Evolutionary conservation across 2,329 filamentous ascomycete species (phyloP).

Genomic region (Colletotrichum gigasporum): DNA sequence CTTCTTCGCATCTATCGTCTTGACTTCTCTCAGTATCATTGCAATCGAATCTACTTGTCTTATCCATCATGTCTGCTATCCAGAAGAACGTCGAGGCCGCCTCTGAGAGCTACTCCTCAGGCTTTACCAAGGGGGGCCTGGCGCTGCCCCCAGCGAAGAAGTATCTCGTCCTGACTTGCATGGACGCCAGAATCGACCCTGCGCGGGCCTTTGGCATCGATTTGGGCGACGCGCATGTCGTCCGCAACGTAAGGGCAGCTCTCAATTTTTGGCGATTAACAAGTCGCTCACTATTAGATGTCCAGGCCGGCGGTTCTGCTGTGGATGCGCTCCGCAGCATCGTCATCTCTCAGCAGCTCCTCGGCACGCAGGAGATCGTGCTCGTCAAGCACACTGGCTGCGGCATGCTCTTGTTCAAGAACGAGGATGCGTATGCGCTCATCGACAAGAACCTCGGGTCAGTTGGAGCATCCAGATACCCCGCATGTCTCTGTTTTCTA

Average conservation of each 20-base stretch:
- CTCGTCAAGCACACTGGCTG: constrained; percentile 80
- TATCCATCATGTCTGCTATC: constrained; percentile 20
- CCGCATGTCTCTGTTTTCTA: neutral
- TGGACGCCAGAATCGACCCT: constrained; percentile 81
- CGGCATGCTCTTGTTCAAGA: constrained; percentile 76
- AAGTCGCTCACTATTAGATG: neutral
- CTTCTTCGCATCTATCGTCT: neutral
- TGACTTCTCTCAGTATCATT: neutral
- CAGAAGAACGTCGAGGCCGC: constrained; percentile 31
- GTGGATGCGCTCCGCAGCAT: constrained; percentile 78
- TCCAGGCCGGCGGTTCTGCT: constrained; percentile 68
- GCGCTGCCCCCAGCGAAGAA: constrained; percentile 75
- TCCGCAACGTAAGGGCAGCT: constrained; percentile 64
- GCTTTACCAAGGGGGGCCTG: constrained; percentile 73
- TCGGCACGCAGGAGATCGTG: constrained; percentile 79
- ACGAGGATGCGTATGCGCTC: constrained; percentile 60
- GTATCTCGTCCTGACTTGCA: constrained; percentile 75
- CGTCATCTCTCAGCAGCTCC: constrained; percentile 80
- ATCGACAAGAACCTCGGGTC: constrained; percentile 65
- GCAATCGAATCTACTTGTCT: neutral
- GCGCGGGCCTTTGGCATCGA: constrained; percentile 74
- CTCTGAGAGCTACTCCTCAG: constrained; percentile 24
- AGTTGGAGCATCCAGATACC: constrained; percentile 37
- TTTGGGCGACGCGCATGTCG: constrained; percentile 81
- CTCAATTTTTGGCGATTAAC: too few relatives aligned